Base-by-base conservation (phyloP, 345 rosid species). In the Dipteronia sinensis region DNA sequence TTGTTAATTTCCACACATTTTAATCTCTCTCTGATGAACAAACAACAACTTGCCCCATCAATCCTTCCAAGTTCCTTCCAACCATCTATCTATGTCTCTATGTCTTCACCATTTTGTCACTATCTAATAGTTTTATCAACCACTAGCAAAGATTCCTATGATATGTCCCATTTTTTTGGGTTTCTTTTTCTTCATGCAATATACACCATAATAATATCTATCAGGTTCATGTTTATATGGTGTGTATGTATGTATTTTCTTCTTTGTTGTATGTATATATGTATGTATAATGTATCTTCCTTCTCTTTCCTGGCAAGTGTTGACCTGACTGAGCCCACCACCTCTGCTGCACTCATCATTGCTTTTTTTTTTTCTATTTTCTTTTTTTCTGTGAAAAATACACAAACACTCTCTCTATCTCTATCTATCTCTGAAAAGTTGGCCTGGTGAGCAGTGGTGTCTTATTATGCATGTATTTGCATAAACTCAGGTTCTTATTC, bases 301-400 rank as follows among this genome's bases (percentile, higher is more conserved):
- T 75, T 34, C 64, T 64, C 34, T 62, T 3, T 7, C 7, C 9
- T 49, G 65, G 25, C 25, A 16, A 46, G 25, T 61, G 25, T 59
- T 78, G 11, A 38, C 63, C 66, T 76, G 29, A 38, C 27, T 78
- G 82, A 80, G 76, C 84, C 85, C 87, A 78, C 87, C 81, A 76
- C 81, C 49, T 58, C 56, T 69, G 73, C 61, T 44, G 1, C 66
- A 12, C 44, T 65, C 86, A 81, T 81, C 85, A 81, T 82, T 80
- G 74, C 77, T 25, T 53, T 66, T 65, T 42, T 73, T 42, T 34
- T 31, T 38, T 38, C 7, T n/a, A n/a, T 3, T 40, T 42, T 42
- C 8, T 42, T 0, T 9, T 34, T 34, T 49, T 49, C 55, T 34
- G 47, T 19, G 42, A 13, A 20, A 61, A 61, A 61, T 6, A 23